Evolutionary conservation across 148 eudicot species (phyloP).

Genomic region (Chenopodium album): DNA sequence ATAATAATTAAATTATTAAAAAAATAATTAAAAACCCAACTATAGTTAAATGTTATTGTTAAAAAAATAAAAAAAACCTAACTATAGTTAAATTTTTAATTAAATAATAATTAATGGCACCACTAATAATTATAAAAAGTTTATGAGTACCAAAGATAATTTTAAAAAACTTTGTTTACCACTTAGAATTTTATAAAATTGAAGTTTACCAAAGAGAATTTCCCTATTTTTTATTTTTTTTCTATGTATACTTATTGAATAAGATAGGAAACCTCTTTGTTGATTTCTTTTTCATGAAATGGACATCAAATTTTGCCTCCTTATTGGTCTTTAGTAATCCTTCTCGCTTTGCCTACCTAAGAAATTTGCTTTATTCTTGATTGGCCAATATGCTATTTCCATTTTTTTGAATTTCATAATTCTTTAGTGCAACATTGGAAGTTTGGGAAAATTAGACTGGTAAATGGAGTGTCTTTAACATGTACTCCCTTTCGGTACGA

Average conservation of each 20-base stretch:
- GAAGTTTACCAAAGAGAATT: too few species aligned
- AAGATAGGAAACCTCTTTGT: not conserved
- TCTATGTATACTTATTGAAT: not conserved
- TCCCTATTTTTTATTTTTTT: not conserved
- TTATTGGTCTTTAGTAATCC: not conserved
- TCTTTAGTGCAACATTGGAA: not conserved
- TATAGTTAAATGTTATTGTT: too few species aligned
- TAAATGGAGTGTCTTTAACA: constrained; percentile 12
- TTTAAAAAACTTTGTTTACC: too few species aligned
- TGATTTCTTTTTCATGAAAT: not conserved
- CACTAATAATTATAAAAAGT: too few species aligned
- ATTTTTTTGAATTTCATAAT: not conserved
- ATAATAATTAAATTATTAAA: too few species aligned
- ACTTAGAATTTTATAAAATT: too few species aligned
- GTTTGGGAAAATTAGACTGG: not conserved
- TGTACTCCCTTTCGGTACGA: constrained; percentile 18
- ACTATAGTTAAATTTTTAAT: too few species aligned
- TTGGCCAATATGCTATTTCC: not conserved
- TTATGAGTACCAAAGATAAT: too few species aligned
- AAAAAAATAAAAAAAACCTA: too few species aligned
- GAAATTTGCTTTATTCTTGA: not conserved
- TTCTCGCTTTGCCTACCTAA: not conserved
- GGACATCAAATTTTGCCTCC: not conserved
- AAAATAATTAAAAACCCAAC: too few species aligned
- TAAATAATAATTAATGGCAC: too few species aligned